These are phyloP conservation scores for Pleurotus tuoliensis DNA, from an alignment of 768 basidiomycete species.

Conservation along the genomic window DNA sequence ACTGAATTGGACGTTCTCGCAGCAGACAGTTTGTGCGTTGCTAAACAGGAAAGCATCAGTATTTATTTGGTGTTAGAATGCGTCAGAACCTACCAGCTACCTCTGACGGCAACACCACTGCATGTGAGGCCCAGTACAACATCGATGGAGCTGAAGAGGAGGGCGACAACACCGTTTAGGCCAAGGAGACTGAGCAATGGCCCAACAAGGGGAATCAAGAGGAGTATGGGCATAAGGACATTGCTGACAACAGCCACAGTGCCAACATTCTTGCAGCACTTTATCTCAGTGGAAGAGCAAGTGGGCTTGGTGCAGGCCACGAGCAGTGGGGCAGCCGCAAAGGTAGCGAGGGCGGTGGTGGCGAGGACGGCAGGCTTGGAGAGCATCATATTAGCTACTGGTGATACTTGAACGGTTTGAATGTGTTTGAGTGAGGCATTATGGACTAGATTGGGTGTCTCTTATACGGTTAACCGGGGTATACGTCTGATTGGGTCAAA, in stretches of 20 bases:
- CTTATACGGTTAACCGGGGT: too few relatives aligned
- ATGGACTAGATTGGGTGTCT: too few relatives aligned
- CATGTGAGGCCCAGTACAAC: not conserved
- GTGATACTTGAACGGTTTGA: not conserved
- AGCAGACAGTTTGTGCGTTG: not conserved
- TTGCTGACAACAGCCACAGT: not conserved
- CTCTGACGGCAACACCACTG: not conserved
- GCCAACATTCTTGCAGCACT: constrained; percentile 1
- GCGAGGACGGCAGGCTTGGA: constrained; percentile 1
- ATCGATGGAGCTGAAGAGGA: not conserved
- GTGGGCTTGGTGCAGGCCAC: not conserved
- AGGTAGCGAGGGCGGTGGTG: not conserved
- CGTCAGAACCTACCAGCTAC: not conserved
- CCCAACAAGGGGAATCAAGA: too few relatives aligned
- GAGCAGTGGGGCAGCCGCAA: constrained; percentile 1
- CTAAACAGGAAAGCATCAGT: not conserved
- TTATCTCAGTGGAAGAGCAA: not conserved
- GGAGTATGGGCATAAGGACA: not conserved
- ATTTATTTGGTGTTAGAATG: not conserved
- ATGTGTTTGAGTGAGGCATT: not conserved
- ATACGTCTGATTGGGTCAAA: too few relatives aligned
- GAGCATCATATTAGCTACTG: not conserved
- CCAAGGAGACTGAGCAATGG: not conserved
- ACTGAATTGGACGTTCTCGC: constrained; percentile 5
- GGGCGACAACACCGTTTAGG: not conserved